A percentile compares a stretch with the other conserved stretches of the same genome.
Evolutionary conservation across 805 yeast genomes (phyloP).

Genomic region (Barnettozyma populi): DNA sequence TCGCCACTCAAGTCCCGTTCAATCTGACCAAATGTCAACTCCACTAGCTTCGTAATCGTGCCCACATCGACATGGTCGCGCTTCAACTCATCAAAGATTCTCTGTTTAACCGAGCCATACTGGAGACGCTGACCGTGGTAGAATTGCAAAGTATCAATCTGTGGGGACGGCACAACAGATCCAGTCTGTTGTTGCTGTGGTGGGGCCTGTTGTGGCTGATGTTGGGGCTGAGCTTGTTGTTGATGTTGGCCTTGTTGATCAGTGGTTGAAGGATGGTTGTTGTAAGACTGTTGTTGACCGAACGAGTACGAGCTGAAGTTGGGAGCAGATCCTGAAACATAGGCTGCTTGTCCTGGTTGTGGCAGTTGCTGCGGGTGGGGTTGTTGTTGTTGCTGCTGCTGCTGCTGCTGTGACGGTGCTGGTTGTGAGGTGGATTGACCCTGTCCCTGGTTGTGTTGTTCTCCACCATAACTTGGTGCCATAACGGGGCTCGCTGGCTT

Average conservation of each 20-base stretch:
- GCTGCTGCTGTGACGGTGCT: background rate
- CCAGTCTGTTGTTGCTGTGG: background rate
- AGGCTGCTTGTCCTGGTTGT: conserved; percentile 2
- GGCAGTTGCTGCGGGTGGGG: no score
- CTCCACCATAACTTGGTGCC: background rate
- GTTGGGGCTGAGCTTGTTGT: conserved; percentile 1
- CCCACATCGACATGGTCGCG: conserved; percentile 9
- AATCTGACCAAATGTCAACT: conserved; percentile 17
- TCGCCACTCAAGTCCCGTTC: conserved; percentile 17
- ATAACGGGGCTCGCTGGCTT: conserved; percentile 4
- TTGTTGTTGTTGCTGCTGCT: no score
- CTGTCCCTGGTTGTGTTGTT: background rate
- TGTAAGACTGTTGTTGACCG: background rate
- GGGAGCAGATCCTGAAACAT: background rate
- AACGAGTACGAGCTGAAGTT: background rate
- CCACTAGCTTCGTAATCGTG: conserved; percentile 13
- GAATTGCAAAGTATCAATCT: conserved; percentile 9
- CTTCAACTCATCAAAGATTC: conserved; percentile 17
- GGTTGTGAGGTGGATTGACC: background rate
- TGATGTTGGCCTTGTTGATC: conserved; percentile 3
- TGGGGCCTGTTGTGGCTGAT: background rate
- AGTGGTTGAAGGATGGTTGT: background rate
- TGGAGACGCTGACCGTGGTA: conserved; percentile 21
- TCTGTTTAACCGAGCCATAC: conserved; percentile 15
- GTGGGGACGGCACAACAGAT: background rate